These are phyloP conservation scores for Leptographium procerum DNA, from an alignment of 2,329 filamentous ascomycete species.

Conservation along the genomic window DNA sequence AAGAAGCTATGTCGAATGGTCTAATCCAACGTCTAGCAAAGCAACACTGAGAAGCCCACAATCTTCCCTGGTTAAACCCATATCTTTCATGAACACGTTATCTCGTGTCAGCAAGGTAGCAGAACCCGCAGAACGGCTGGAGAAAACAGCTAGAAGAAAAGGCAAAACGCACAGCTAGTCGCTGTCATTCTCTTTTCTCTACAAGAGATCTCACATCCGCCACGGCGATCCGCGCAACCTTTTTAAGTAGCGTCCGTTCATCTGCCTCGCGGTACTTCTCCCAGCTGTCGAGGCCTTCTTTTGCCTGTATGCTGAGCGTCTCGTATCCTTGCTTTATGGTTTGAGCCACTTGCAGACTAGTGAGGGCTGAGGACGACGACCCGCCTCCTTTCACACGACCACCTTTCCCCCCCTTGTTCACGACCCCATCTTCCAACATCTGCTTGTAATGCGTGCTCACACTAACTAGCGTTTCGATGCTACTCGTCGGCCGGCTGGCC, in stretches of 20 bases:
- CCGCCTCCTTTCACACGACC: slow-evolving; percentile 18
- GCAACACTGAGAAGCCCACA: not conserved
- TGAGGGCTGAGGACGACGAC: slow-evolving; percentile 54
- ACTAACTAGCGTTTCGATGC: slow-evolving; percentile 73
- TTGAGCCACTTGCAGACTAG: slow-evolving; percentile 71
- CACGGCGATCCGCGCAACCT: slow-evolving; percentile 70
- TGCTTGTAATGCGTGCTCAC: slow-evolving; percentile 81
- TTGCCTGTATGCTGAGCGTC: slow-evolving; percentile 80
- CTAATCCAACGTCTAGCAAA: not conserved
- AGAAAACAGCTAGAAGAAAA: not conserved
- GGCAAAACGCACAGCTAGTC: not conserved
- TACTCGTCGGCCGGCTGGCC: slow-evolving; percentile 47
- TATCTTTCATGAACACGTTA: not conserved
- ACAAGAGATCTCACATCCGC: slow-evolving; percentile 30
- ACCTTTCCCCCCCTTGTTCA: slow-evolving; percentile 28
- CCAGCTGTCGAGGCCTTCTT: slow-evolving; percentile 78
- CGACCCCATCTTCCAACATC: slow-evolving; percentile 48
- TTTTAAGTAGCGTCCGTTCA: slow-evolving; percentile 74
- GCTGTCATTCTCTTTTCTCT: not conserved
- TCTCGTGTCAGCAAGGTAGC: no score
- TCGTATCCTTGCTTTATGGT: slow-evolving; percentile 97
- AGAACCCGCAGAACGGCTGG: not conserved
- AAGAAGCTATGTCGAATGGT: no score
- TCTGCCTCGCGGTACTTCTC: slow-evolving; percentile 79
- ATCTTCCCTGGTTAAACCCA: not conserved